These are phyloP conservation scores for Cutaneotrichosporon arboriforme DNA, from an alignment of 1,284 basidiomycete genomes.

Conservation along the genomic window DNA sequence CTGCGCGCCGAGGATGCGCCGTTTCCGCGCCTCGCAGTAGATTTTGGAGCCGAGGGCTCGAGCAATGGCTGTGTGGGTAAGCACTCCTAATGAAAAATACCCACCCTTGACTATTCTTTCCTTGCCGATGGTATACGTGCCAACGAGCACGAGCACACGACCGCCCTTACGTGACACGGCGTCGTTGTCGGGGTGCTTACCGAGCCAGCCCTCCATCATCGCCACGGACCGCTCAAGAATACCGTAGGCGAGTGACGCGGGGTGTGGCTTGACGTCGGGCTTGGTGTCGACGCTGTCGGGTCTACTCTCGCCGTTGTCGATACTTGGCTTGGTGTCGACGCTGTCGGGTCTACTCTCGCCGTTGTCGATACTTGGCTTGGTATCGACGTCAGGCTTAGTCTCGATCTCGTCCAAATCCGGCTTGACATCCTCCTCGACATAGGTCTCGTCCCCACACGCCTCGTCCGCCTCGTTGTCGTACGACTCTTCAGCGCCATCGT, in stretches of 20 bases:
- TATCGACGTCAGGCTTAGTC: background rate
- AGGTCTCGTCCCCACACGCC: background rate
- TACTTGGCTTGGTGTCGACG: background rate
- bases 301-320: too few relatives aligned
- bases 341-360: too few relatives aligned
- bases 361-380: too few relatives aligned
- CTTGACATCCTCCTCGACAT: background rate
- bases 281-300: conserved; percentile 6
- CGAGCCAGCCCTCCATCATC: conserved; percentile 51
- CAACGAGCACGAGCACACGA: conserved; percentile 70
- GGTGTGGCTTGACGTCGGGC: conserved; percentile 10
- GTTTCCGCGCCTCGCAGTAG: conserved; percentile 81
- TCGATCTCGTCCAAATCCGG: background rate
- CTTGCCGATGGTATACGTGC: conserved; percentile 96
- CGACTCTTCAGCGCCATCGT: background rate
- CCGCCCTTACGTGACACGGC: conserved; percentile 32
- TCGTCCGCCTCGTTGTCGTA: background rate
- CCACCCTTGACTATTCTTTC: conserved; percentile 91
- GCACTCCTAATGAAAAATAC: background rate
- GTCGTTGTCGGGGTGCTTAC: conserved; percentile 32
- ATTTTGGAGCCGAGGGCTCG: conserved; percentile 74
- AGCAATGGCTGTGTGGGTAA: conserved; percentile 63
- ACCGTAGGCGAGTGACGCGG: conserved; percentile 4
- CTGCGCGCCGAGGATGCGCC: conserved; percentile 71
- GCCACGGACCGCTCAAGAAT: conserved; percentile 31